Evolutionary conservation across 2,329 filamentous ascomycete genomes (phyloP).

Genomic region (Ophiocordyceps camponoti-rufipedis): DNA sequence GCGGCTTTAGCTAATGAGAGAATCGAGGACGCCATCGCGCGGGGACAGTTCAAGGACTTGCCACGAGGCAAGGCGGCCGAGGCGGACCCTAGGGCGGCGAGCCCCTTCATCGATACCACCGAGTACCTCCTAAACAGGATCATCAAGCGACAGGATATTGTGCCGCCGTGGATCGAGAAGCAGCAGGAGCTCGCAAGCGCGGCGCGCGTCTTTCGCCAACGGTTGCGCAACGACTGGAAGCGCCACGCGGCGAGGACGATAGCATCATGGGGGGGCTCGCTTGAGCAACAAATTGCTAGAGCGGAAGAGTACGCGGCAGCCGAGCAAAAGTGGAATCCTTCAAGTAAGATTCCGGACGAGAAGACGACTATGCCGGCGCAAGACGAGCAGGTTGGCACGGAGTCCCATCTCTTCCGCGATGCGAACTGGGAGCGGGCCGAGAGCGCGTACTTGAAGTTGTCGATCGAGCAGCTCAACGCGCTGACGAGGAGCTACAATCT

Average conservation of each 20-base stretch:
- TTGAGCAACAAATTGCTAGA: conserved; percentile 53
- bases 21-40: conserved; percentile 84
- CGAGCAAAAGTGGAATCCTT: conserved; percentile 48
- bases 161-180: conserved; percentile 97
- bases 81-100: conserved; percentile 64
- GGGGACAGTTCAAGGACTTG: conserved; percentile 77
- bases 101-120: conserved; percentile 85
- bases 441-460: conserved; percentile 53
- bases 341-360: conserved; percentile 17
- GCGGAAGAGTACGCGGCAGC: conserved; percentile 61
- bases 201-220: conserved; percentile 48
- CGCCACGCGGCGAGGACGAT: conserved; percentile 67
- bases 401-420: conserved; percentile 56
- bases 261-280: conserved; percentile 53
- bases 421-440: conserved; percentile 57
- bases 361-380: conserved; percentile 23
- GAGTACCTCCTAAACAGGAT: conserved; percentile 99
- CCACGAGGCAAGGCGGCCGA: conserved; percentile 63
- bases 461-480: conserved; percentile 60
- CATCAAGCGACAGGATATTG: conserved; percentile 88
- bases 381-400: background rate
- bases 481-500: conserved; percentile 83
- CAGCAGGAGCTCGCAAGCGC: conserved; percentile 72
- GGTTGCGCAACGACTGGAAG: conserved; percentile 70
- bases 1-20: conserved; percentile 72